Conservation (phyloP, 2,329 filamentous ascomycete genomes). For the Fusarium hainanense region DNA sequence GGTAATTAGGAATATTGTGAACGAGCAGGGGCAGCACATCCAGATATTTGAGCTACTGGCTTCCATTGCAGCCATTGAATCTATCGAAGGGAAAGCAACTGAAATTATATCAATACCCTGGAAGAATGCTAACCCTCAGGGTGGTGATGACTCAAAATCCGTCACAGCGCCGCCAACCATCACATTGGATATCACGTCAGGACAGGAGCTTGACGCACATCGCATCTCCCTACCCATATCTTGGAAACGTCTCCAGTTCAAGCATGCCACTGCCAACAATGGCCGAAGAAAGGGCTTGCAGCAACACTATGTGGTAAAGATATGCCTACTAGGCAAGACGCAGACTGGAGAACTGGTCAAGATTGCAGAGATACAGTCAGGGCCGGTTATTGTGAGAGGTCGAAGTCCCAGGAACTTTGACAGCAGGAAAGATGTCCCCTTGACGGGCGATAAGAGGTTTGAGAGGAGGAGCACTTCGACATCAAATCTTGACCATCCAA, state of each 20-base stretch:
- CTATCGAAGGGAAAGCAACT: conserved; percentile 89
- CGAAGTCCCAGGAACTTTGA: conserved; percentile 95
- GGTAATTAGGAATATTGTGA: conserved; percentile 73
- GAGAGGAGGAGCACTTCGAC: conserved; percentile 58
- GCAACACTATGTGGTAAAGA: conserved; percentile 91
- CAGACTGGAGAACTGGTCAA: conserved; percentile 72
- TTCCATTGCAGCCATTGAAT: conserved; percentile 86
- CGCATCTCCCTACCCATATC: conserved; percentile 84
- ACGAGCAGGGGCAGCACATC: conserved; percentile 81
- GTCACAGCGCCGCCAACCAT: conserved; percentile 64
- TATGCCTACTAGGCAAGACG: conserved; percentile 84
- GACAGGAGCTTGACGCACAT: conserved; percentile 79
- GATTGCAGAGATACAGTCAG: conserved; percentile 88
- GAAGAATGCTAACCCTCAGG: conserved; percentile 78
- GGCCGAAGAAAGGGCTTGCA: conserved; percentile 92
- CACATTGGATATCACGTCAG: conserved; percentile 65
- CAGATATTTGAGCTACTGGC: conserved; percentile 83
- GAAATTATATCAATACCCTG: conserved; percentile 97
- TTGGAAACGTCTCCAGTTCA: conserved; percentile 95
- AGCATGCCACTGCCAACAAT: conserved; percentile 96
- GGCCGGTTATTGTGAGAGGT: conserved; percentile 93
- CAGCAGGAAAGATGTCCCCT: conserved; percentile 84
- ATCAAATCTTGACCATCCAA: conserved; percentile 48
- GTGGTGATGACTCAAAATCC: conserved; percentile 62
- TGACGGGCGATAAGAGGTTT: conserved; percentile 66